A percentile compares a stretch with the other conserved stretches of the same genome.
phyloP scores from a whole-genome alignment of 345 rosid species.

The Populus ilicifolia region DNA sequence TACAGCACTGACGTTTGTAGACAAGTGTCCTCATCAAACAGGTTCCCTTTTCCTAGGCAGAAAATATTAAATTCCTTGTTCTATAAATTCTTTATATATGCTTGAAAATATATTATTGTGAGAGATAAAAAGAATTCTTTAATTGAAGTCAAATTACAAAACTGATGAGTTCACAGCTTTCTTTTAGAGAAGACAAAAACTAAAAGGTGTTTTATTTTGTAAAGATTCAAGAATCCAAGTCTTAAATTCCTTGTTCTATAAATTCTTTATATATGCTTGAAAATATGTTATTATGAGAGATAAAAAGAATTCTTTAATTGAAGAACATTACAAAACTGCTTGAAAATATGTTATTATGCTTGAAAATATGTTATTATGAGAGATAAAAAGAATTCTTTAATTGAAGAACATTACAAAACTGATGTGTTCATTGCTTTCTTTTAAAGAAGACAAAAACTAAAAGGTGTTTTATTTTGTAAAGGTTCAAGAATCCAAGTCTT shows the following conservation, averaged over 20 bases:
- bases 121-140: neutral
- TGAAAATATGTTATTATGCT: too few species aligned
- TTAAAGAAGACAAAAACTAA: neutral
- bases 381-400: neutral
- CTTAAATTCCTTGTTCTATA: neutral
- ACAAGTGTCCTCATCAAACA: neutral
- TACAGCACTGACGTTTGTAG: neutral
- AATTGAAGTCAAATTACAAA: neutral
- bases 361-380: neutral
- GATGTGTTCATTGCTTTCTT: neutral
- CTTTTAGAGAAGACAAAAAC: neutral
- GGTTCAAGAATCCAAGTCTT: neutral
- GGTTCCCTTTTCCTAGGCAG: neutral
- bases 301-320: neutral
- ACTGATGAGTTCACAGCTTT: neutral
- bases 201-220: neutral
- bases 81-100: neutral
- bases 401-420: neutral
- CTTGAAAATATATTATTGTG: neutral
- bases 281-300: neutral
- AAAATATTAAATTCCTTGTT: neutral
- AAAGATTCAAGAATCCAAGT: neutral
- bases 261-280: neutral
- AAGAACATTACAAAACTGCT: neutral
- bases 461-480: neutral